These are phyloP conservation scores for Magnaporthales sp. DNA, from an alignment of 2,329 filamentous ascomycete species.

Conservation along the genomic window DNA sequence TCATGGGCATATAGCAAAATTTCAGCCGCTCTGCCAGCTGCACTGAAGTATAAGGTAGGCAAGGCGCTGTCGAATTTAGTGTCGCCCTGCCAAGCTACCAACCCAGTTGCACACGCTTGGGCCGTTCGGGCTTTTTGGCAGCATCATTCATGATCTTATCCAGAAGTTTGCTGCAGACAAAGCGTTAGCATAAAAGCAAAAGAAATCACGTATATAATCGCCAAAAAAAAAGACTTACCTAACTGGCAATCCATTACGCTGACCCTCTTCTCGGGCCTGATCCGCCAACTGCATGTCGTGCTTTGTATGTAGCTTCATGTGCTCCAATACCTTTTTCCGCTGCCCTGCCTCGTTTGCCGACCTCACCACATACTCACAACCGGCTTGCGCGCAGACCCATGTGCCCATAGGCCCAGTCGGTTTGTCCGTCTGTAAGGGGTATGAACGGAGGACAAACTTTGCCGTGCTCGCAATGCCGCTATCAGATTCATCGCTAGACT, in stretches of 20 bases:
- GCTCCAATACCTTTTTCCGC: not conserved
- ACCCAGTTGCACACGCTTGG: not conserved
- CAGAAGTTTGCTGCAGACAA: not conserved
- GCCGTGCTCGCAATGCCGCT: conserved; percentile 8
- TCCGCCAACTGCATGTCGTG: not conserved
- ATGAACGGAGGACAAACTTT: conserved; percentile 36
- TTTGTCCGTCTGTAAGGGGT: conserved; percentile 37
- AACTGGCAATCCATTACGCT: conserved; percentile 1
- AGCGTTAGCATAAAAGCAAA: not conserved
- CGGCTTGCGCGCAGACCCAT: conserved; percentile 58
- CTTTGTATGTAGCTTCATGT: conserved; percentile 1
- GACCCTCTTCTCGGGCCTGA: conserved; percentile 2
- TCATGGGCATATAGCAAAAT: too few species aligned
- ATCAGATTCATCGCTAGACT: conserved; percentile 8
- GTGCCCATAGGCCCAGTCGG: conserved; percentile 51
- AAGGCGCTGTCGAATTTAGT: not conserved
- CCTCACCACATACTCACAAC: conserved; percentile 56
- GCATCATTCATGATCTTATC: conserved; percentile 4
- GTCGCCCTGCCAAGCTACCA: not conserved
- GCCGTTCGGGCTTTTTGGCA: conserved; percentile 2
- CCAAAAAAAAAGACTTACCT: not conserved
- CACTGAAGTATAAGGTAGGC: too few species aligned
- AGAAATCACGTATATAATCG: not conserved
- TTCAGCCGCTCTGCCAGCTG: too few species aligned
- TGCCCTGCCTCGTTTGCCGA: conserved; percentile 26